Percentiles rank a stretch among this genome's conserved stretches.
Conservation (phyloP, 73 alveolate genomes). For the Paramecium pentaurelia region DNA sequence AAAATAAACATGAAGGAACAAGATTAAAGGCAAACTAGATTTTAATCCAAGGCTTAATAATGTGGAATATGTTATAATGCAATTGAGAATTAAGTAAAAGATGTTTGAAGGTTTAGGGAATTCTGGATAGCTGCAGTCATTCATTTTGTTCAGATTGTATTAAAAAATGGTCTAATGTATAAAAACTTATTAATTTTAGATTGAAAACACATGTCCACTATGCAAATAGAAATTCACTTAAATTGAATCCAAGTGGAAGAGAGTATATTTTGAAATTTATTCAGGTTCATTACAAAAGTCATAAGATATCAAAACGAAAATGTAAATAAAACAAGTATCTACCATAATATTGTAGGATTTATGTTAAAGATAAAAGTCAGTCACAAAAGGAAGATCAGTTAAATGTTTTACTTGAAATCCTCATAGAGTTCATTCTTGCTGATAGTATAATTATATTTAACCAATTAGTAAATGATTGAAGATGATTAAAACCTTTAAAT, state of each 20-base stretch:
- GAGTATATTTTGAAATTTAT: background rate
- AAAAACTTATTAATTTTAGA: background rate
- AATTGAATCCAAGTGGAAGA: conserved; percentile 19
- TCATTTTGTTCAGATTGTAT: conserved; percentile 9
- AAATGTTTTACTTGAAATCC: background rate
- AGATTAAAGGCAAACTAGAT: background rate
- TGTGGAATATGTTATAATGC: conserved; percentile 22
- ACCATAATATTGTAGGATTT: background rate
- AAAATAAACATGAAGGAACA: background rate
- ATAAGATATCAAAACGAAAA: conserved; percentile 8
- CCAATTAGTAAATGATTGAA: background rate
- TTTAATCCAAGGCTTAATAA: background rate
- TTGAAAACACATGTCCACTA: conserved; percentile 32
- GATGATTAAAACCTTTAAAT: background rate
- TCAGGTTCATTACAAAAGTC: conserved; percentile 15
- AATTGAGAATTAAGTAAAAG: background rate
- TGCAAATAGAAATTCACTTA: conserved; percentile 2
- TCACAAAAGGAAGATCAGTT: background rate
- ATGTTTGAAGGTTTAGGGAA: background rate
- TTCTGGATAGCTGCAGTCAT: background rate
- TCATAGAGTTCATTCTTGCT: conserved; percentile 2
- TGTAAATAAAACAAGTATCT: background rate
- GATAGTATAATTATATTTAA: background rate
- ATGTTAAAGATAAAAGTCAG: background rate
- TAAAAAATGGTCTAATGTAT: conserved; percentile 3